A percentile compares a stretch with the other conserved stretches of the same genome.
Evolutionary conservation across 306 rosid genomes (phyloP).

Genomic region (Lathyrus oleraceus): DNA sequence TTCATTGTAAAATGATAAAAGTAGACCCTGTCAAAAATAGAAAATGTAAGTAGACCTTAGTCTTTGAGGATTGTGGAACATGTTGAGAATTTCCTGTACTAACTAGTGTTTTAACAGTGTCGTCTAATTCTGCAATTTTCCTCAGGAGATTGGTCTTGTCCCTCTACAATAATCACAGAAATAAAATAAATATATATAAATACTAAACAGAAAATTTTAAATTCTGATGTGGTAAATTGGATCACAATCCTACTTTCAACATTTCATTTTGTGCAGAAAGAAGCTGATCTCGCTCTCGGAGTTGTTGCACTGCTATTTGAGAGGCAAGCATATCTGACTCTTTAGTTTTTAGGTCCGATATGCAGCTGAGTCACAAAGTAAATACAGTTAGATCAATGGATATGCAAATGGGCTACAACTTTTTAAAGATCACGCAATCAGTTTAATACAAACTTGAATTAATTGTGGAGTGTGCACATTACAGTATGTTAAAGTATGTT

Average conservation of each 20-base stretch:
- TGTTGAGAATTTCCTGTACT: constrained; percentile 45
- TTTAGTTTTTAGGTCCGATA: constrained; percentile 53
- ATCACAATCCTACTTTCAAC: constrained; percentile 60
- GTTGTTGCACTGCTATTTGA: constrained; percentile 63
- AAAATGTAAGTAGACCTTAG: constrained; percentile 47
- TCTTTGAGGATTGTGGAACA: constrained; percentile 43
- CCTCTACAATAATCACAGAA: constrained; percentile 47
- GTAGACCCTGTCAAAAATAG: background rate
- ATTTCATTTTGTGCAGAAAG: constrained; percentile 87
- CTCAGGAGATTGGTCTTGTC: constrained; percentile 70
- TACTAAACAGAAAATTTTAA: background rate
- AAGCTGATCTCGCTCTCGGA: constrained; percentile 78
- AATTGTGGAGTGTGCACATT: background rate
- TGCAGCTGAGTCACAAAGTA: constrained; percentile 55
- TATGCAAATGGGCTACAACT: background rate
- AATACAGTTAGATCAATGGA: constrained; percentile 26
- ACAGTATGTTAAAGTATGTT: constrained; percentile 10
- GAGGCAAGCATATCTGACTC: constrained; percentile 59
- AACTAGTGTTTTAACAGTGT: constrained; percentile 56
- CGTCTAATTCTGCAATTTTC: constrained; percentile 82
- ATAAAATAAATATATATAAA: constrained; percentile 18
- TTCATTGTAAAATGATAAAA: background rate
- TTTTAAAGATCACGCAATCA: background rate
- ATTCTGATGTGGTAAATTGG: background rate
- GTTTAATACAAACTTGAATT: constrained; percentile 1